phyloP scores from a whole-genome alignment of 1,139 yeast genomes.

The Blastobotrys aristatus region DNA sequence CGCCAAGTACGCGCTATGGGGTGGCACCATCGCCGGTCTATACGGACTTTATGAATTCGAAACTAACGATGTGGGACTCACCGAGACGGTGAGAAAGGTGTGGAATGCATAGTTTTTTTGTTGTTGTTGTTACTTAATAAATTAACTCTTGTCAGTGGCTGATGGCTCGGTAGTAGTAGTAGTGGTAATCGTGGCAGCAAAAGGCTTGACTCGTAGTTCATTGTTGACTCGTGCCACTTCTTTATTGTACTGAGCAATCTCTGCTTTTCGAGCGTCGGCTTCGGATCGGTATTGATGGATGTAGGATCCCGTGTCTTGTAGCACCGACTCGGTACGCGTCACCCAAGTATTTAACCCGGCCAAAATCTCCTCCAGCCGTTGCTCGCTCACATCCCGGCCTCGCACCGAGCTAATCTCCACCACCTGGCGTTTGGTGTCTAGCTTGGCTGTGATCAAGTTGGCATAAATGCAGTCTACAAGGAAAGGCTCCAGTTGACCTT shows the following conservation, averaged over 20 bases:
- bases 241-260: conserved; percentile 7
- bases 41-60: conserved; percentile 83
- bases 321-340: conserved; percentile 6
- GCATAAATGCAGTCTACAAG: conserved; percentile 26
- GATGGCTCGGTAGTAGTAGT: not conserved
- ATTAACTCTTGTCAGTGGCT: too few relatives aligned
- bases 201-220: not conserved
- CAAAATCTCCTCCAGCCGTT: conserved; percentile 19
- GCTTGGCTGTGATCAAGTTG: conserved; percentile 25
- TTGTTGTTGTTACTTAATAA: not conserved
- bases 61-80: conserved; percentile 62
- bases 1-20: conserved; percentile 59
- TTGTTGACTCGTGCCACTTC: conserved; percentile 1
- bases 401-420: conserved; percentile 22
- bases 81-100: conserved; percentile 37
- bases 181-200: not conserved
- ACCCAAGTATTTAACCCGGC: conserved; percentile 14
- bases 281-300: conserved; percentile 7
- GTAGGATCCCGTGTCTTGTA: conserved; percentile 4
- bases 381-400: conserved; percentile 22
- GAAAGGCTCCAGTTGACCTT: conserved; percentile 22
- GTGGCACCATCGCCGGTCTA: conserved; percentile 67
- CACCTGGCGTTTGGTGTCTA: conserved; percentile 23
- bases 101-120: conserved; percentile 37
- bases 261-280: not conserved